A percentile compares a stretch with the other conserved stretches of the same genome.
Conservation (phyloP, 768 basidiomycete species). For the Trametes villosa region DNA sequence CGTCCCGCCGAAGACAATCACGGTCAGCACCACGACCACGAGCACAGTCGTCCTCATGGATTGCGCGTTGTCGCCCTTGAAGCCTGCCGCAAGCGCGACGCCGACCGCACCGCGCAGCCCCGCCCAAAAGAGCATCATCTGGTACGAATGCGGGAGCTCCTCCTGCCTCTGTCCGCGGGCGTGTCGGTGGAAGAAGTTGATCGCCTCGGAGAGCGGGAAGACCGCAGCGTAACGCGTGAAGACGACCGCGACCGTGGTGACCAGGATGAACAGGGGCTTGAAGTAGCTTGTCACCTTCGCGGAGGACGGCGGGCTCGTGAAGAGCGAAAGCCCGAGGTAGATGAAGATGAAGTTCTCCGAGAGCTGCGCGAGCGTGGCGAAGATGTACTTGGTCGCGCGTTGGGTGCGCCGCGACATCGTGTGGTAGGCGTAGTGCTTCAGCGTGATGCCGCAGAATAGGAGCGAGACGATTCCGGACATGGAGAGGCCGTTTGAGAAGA, state of each 20-base stretch:
- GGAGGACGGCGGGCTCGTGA: conserved; percentile 82
- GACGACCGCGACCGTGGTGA: conserved; percentile 89
- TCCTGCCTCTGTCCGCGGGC: conserved; percentile 85
- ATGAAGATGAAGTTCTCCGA: conserved; percentile 99
- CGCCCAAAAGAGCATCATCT: conserved; percentile 99
- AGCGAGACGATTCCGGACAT: conserved; percentile 98
- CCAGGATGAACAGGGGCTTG: conserved; percentile 93
- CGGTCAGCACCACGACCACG: conserved; percentile 93
- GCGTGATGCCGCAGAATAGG: conserved; percentile 97
- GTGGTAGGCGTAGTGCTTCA: conserved; percentile 99
- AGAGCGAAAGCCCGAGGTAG: conserved; percentile 96
- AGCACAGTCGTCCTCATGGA: conserved; percentile 93
- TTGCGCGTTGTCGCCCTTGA: conserved; percentile 91
- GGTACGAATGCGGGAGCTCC: conserved; percentile 95
- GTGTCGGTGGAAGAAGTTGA: conserved; percentile 91
- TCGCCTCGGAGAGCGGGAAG: conserved; percentile 91
- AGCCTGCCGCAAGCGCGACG: conserved; percentile 94
- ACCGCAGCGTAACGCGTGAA: conserved; percentile 96
- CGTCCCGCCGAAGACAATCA: conserved; percentile 95
- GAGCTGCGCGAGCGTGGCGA: conserved; percentile 90
- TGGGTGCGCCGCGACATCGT: conserved; percentile 98
- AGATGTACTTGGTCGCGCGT: conserved; percentile 93
- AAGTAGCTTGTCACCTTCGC: conserved; percentile 83
- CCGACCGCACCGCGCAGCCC: conserved; percentile 96
- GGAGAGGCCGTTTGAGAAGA: conserved; percentile 94